These are phyloP conservation scores for Atalantia buxifolia DNA, from an alignment of 345 rosid species.

Conservation along the genomic window DNA sequence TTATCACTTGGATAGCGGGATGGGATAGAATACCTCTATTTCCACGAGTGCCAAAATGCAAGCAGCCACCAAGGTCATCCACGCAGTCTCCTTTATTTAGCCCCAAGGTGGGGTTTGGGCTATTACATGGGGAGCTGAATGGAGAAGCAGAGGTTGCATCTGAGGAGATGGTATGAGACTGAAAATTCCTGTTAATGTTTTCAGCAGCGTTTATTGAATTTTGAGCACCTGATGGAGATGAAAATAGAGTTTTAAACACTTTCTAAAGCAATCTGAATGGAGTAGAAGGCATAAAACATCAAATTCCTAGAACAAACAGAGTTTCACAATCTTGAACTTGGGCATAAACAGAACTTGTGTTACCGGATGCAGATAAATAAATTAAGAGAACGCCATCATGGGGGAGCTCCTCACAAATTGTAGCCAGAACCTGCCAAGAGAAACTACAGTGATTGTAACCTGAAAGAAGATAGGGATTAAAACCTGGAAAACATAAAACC, in stretches of 20 bases:
- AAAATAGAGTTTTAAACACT: conserved; percentile 43
- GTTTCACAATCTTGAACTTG: not conserved
- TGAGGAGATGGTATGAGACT: conserved; percentile 38
- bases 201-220: conserved; percentile 40
- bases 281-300: conserved; percentile 25
- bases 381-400: conserved; percentile 74
- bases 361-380: conserved; percentile 94
- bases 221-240: conserved; percentile 45
- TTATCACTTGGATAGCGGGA: not conserved
- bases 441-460: conserved; percentile 14
- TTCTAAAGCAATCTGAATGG: conserved; percentile 38
- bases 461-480: not conserved
- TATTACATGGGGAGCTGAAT: conserved; percentile 32
- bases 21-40: conserved; percentile 58
- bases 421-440: conserved; percentile 72
- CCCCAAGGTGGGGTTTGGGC: conserved; percentile 35
- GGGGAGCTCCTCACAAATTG: conserved; percentile 81
- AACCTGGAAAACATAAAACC: not conserved
- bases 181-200: conserved; percentile 45
- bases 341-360: conserved; percentile 11
- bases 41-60: conserved; percentile 73
- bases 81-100: conserved; percentile 45
- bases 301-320: not conserved
- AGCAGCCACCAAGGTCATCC: conserved; percentile 35
- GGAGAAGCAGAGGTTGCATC: conserved; percentile 47